phyloP scores from a whole-genome alignment of 176 grass and related monocot genomes.

The Eleusine indica region DNA sequence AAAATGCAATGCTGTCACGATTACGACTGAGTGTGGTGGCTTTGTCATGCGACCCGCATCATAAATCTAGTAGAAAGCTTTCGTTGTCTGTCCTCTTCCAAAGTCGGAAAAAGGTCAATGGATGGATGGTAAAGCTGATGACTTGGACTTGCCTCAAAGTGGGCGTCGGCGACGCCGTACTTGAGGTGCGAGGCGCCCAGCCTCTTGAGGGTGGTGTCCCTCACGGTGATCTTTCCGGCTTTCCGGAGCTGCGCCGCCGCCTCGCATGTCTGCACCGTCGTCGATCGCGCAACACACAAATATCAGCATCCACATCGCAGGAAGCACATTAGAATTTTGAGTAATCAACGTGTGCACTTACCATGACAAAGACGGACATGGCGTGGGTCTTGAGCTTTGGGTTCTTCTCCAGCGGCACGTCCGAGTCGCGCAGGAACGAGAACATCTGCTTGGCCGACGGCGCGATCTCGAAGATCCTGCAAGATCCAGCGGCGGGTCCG shows the following conservation, averaged over 20 bases:
- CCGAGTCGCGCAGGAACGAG: slow-evolving; percentile 78
- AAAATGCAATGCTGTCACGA: neutral
- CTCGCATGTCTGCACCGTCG: slow-evolving; percentile 69
- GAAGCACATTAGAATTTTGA: neutral
- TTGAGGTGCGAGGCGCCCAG: slow-evolving; percentile 75
- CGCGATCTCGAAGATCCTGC: slow-evolving; percentile 89
- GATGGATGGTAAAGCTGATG: neutral
- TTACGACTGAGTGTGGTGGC: neutral
- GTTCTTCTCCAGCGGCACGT: slow-evolving; percentile 79
- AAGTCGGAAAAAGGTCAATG: neutral
- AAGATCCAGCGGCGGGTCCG: neutral
- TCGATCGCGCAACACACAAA: too few species aligned
- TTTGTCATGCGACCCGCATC: too few species aligned
- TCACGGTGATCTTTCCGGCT: slow-evolving; percentile 77
- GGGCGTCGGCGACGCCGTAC: slow-evolving; percentile 60
- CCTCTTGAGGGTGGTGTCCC: slow-evolving; percentile 86
- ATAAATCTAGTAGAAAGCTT: neutral
- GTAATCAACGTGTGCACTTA: neutral
- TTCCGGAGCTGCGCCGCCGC: slow-evolving; percentile 84
- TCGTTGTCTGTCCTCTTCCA: neutral
- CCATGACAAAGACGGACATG: slow-evolving; percentile 89
- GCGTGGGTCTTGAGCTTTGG: slow-evolving; percentile 90
- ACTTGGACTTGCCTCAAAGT: slow-evolving; percentile 76
- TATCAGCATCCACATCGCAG: too few species aligned
- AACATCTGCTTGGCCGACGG: slow-evolving; percentile 79